Percentiles rank a stretch among this genome's conserved stretches.
phyloP scores from a whole-genome alignment of 2,329 filamentous ascomycete species.

The Coniochaeta sp. region DNA sequence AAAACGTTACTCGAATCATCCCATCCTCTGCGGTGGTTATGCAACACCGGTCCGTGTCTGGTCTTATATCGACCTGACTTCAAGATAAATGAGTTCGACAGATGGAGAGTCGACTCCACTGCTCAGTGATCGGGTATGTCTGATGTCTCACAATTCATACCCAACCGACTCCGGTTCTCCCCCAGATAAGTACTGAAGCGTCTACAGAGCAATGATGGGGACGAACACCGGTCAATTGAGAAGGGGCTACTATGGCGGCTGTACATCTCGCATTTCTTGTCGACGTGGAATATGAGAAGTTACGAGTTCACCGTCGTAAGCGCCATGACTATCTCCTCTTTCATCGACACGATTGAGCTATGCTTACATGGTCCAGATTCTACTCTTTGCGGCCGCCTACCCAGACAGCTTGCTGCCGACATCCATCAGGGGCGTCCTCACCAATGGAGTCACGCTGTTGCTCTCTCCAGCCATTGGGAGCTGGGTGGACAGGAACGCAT shows the following conservation, averaged over 20 bases:
- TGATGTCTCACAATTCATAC: not conserved
- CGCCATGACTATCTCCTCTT: not conserved
- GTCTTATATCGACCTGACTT: not conserved
- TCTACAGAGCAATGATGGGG: not conserved
- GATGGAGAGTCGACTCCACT: not conserved
- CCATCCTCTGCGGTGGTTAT: not conserved
- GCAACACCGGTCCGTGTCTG: not conserved
- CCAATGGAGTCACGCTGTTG: conserved; percentile 5
- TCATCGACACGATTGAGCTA: not conserved
- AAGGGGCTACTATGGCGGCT: conserved; percentile 6
- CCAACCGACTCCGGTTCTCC: not conserved
- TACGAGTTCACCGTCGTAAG: conserved; percentile 8
- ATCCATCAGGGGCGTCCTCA: conserved; percentile 6
- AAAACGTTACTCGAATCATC: not conserved
- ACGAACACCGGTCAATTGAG: not conserved
- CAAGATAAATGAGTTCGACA: not conserved
- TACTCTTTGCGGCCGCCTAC: conserved; percentile 5
- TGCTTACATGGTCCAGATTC: not conserved
- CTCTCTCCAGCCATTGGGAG: conserved; percentile 5
- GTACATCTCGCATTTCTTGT: conserved; percentile 6
- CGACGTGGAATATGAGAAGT: conserved; percentile 9
- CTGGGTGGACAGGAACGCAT: conserved; percentile 7
- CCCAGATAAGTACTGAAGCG: not conserved
- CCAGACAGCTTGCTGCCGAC: conserved; percentile 5
- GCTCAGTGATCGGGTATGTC: not conserved